These are phyloP conservation scores for Abortiporus biennis DNA, from an alignment of 1,284 basidiomycete genomes.

Conservation along the genomic window DNA sequence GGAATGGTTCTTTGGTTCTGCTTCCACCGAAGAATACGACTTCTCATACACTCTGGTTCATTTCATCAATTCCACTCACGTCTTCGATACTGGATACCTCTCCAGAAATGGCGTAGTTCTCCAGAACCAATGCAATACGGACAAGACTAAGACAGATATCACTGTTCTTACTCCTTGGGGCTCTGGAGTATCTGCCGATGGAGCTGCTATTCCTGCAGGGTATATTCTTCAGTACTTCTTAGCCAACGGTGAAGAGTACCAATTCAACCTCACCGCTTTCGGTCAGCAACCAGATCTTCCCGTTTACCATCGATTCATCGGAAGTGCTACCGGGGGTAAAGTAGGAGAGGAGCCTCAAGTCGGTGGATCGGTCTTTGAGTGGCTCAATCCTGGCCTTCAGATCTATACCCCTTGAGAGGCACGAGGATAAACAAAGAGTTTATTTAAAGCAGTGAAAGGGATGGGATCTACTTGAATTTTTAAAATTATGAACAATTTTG, in stretches of 20 bases:
- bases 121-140: slow-evolving; percentile 20
- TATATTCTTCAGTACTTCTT: slow-evolving; percentile 19
- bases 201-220: slow-evolving; percentile 18
- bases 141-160: slow-evolving; percentile 10
- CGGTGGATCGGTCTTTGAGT: slow-evolving; percentile 19
- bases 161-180: slow-evolving; percentile 19
- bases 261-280: slow-evolving; percentile 17
- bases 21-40: slow-evolving; percentile 19
- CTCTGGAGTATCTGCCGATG: slow-evolving; percentile 10
- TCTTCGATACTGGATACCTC: slow-evolving; percentile 21
- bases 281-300: slow-evolving; percentile 15
- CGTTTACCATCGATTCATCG: slow-evolving; percentile 22
- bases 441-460: no score
- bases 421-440: no score
- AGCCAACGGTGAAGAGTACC: slow-evolving; percentile 17
- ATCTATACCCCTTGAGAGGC: slow-evolving; percentile 14
- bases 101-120: slow-evolving; percentile 16
- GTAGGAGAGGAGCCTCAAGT: slow-evolving; percentile 13
- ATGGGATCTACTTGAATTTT: no score
- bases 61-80: slow-evolving; percentile 14
- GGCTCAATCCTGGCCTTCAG: slow-evolving; percentile 21
- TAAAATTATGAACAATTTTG: no score
- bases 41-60: slow-evolving; percentile 18
- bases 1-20: slow-evolving; percentile 21
- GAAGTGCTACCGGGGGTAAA: slow-evolving; percentile 17